Evolutionary conservation across 129 eudicot species (phyloP).

Genomic region (sunflower (Helianthus annuus)): HanXRQr2.0-SUNRISE NC_035449.2:3754449-3754948

Average conservation of each 20-base stretch:
- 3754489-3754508: slow-evolving; percentile 57
- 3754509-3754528: slow-evolving; percentile 61
- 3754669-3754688: slow-evolving; percentile 38
- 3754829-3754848: background rate
- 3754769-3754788: slow-evolving; percentile 57
- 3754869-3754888: no score
- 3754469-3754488: slow-evolving; percentile 79
- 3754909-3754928: no score
- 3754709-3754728: slow-evolving; percentile 36
- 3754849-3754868: no score
- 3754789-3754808: slow-evolving; percentile 73
- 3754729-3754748: slow-evolving; percentile 92
- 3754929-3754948: no score
- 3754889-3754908: no score
- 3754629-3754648: slow-evolving; percentile 43
- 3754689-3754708: slow-evolving; percentile 57
- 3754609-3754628: slow-evolving; percentile 23
- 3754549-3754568: slow-evolving; percentile 79
- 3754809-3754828: slow-evolving; percentile 97
- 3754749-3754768: slow-evolving; percentile 55
- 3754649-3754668: slow-evolving; percentile 70
- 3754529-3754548: slow-evolving; percentile 55
- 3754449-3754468: slow-evolving; percentile 69
- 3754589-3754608: slow-evolving; percentile 32
- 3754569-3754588: slow-evolving; percentile 55